A percentile compares a stretch with the other conserved stretches of the same genome.
Conservation (phyloP, 192 early-diverging fungal genomes). For the Rhizophlyctis rosea region DNA sequence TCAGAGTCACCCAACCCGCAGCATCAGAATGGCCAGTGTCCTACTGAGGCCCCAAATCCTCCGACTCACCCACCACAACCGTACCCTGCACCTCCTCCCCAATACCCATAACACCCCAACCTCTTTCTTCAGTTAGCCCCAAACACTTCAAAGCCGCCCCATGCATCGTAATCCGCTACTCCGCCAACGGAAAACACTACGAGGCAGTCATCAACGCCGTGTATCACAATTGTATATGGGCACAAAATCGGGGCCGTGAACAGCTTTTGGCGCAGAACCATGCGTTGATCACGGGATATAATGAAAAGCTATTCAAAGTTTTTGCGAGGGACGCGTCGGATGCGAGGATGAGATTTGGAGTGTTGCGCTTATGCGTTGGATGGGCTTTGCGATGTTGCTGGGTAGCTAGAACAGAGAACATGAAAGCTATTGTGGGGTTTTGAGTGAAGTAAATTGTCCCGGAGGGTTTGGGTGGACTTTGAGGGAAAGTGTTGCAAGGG, state of each 20-base stretch:
- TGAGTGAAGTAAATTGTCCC: conserved; percentile 46
- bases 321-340: conserved; percentile 81
- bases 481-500: conserved; percentile 34
- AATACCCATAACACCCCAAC: conserved; percentile 17
- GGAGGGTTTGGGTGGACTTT: conserved; percentile 42
- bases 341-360: conserved; percentile 80
- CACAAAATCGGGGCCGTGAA: neutral
- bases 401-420: neutral
- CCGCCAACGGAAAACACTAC: conserved; percentile 66
- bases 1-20: too few relatives aligned
- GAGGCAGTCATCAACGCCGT: conserved; percentile 57
- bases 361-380: conserved; percentile 77
- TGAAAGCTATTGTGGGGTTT: conserved; percentile 31
- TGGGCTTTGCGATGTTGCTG: conserved; percentile 50
- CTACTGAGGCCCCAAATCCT: too few relatives aligned
- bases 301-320: conserved; percentile 71
- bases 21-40: too few relatives aligned
- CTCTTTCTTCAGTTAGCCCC: too few relatives aligned
- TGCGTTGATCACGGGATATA: conserved; percentile 34
- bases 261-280: conserved; percentile 21
- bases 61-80: too few relatives aligned
- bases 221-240: conserved; percentile 39
- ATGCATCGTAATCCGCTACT: conserved; percentile 60
- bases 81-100: neutral
- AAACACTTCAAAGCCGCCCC: conserved; percentile 37